A percentile compares a stretch with the other conserved stretches of the same genome.
These are phyloP conservation scores for Talaromyces stipitatus DNA, from an alignment of 495 filamentous ascomycete genomes.

Conservation along the genomic window DNA sequence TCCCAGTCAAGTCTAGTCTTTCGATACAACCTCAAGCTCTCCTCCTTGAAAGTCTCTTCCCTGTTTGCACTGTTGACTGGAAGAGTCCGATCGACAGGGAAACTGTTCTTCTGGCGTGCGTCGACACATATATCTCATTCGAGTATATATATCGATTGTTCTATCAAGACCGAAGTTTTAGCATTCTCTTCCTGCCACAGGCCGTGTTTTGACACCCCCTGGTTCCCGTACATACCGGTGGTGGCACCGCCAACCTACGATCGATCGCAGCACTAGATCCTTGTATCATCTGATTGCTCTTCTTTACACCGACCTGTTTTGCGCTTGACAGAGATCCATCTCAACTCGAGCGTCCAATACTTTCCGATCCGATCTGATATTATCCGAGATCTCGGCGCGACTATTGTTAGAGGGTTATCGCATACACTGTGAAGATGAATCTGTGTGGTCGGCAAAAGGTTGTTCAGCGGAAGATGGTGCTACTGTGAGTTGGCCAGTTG, in stretches of 20 bases:
- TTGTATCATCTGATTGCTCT: neutral
- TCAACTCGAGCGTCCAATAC: neutral
- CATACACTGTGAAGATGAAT: constrained; percentile 25
- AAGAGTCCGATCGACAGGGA: neutral
- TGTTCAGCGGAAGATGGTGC: constrained; percentile 95
- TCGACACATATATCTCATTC: neutral
- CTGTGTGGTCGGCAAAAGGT: constrained; percentile 59
- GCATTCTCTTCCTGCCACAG: neutral
- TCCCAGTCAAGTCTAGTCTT: neutral
- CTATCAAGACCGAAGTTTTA: neutral
- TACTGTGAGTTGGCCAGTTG: constrained; percentile 59
- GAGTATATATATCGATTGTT: neutral
- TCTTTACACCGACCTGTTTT: neutral
- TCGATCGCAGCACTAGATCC: neutral
- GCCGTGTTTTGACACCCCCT: neutral
- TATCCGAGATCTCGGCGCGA: neutral
- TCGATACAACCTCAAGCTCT: neutral
- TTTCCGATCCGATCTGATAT: neutral
- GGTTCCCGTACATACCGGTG: neutral
- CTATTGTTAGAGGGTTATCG: neutral
- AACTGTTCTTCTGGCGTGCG: neutral
- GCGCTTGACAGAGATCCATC: neutral
- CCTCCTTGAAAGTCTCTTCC: neutral
- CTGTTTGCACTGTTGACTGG: neutral
- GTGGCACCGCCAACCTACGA: neutral